phyloP scores from a whole-genome alignment of 2,329 filamentous ascomycete species.

The Stagonosporopsis cucurbitacearum region DNA sequence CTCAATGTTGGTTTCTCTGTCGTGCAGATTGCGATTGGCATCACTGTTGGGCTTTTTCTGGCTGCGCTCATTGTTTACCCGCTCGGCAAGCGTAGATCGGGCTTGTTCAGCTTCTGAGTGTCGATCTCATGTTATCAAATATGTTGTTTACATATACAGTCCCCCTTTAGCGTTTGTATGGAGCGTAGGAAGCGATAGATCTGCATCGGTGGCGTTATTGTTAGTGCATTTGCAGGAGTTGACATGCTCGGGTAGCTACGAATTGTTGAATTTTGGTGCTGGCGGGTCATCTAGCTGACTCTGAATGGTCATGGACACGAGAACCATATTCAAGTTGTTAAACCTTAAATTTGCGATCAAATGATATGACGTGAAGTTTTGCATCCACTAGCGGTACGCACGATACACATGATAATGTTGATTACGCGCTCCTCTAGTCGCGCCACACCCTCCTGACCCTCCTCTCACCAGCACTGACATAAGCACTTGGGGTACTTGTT shows the following conservation, averaged over 20 bases:
- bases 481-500: slow-evolving; percentile 29
- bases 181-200: slow-evolving; percentile 14
- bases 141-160: neutral
- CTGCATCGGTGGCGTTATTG: slow-evolving; percentile 17
- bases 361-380: neutral
- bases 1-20: slow-evolving; percentile 57
- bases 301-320: neutral
- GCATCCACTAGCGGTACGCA: neutral
- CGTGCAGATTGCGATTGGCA: slow-evolving; percentile 59
- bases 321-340: neutral
- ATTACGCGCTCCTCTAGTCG: neutral
- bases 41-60: slow-evolving; percentile 58
- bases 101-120: slow-evolving; percentile 43
- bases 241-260: slow-evolving; percentile 9
- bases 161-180: slow-evolving; percentile 9
- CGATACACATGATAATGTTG: neutral
- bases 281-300: neutral
- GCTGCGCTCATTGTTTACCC: slow-evolving; percentile 58
- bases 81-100: slow-evolving; percentile 55
- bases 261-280: neutral
- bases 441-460: slow-evolving; percentile 12
- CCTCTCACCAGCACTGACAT: slow-evolving; percentile 4
- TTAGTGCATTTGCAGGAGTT: slow-evolving; percentile 18
- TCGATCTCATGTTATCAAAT: neutral
- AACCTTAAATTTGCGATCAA: neutral